These are phyloP conservation scores for Sapria himalayana DNA, from an alignment of 345 rosid genomes.

Conservation along the genomic window DNA sequence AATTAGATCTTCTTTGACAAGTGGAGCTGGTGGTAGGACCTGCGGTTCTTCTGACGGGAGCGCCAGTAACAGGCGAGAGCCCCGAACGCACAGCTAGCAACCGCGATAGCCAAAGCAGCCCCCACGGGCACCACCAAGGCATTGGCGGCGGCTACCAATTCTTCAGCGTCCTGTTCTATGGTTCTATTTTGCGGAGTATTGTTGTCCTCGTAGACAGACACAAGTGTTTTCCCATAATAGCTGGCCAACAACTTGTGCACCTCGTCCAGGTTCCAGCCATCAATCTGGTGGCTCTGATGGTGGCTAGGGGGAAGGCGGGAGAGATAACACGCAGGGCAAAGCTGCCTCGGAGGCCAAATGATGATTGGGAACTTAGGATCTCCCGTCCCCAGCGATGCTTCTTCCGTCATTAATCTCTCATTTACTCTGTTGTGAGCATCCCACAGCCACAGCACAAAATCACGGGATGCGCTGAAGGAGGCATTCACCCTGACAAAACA, in stretches of 20 bases:
- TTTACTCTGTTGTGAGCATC: conserved; percentile 73
- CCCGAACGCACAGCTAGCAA: conserved; percentile 94
- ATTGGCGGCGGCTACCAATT: conserved; percentile 34
- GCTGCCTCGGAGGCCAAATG: conserved; percentile 85
- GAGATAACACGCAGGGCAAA: conserved; percentile 53
- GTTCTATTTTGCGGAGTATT: conserved; percentile 16
- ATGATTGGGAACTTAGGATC: conserved; percentile 86
- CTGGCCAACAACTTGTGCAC: conserved; percentile 50
- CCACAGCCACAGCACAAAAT: conserved; percentile 86
- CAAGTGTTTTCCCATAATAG: conserved; percentile 51
- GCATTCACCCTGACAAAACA: conserved; percentile 46
- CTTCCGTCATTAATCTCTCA: conserved; percentile 55
- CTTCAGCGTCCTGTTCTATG: conserved; percentile 23
- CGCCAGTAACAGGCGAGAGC: conserved; percentile 98
- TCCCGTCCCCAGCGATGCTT: conserved; percentile 53
- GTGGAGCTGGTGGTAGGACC: conserved; percentile 73
- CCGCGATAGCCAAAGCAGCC: conserved; percentile 89
- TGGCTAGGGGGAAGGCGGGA: conserved; percentile 12
- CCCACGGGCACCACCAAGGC: conserved; percentile 83
- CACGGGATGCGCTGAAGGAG: conserved; percentile 55
- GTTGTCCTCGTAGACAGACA: conserved; percentile 43
- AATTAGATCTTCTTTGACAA: conserved; percentile 69
- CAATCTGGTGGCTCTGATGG: conserved; percentile 12
- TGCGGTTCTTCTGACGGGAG: conserved; percentile 79
- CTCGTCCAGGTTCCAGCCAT: conserved; percentile 59